These are phyloP conservation scores for Amyloporia xantha DNA, from an alignment of 768 basidiomycete species.

Conservation along the genomic window DNA sequence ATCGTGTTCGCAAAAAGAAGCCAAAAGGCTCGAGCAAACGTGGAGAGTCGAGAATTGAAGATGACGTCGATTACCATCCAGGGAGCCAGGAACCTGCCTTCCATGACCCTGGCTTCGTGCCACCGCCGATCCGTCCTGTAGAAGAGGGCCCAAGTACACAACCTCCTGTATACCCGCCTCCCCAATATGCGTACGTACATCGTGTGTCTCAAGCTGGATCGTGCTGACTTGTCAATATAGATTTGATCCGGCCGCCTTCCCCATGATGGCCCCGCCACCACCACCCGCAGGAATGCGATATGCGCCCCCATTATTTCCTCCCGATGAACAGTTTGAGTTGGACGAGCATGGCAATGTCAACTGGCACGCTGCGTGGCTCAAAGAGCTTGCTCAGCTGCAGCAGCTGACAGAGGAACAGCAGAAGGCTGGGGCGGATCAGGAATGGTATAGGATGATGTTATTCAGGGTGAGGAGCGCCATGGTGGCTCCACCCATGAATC, in stretches of 20 bases:
- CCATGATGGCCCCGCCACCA: conserved; percentile 48
- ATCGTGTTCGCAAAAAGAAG: conserved; percentile 85
- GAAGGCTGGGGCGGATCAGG: conserved; percentile 71
- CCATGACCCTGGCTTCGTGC: conserved; percentile 50
- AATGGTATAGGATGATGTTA: conserved; percentile 86
- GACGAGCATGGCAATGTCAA: conserved; percentile 77
- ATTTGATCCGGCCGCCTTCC: conserved; percentile 64
- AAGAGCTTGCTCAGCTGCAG: conserved; percentile 71
- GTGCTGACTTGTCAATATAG: too few relatives aligned
- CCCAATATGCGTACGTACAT: conserved; percentile 14
- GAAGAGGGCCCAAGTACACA: conserved; percentile 56
- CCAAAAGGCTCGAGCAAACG: conserved; percentile 52
- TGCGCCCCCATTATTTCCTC: conserved; percentile 50
- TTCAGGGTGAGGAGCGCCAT: conserved; percentile 69
- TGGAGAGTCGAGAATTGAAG: conserved; percentile 14
- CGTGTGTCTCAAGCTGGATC: background rate
- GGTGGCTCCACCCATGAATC: conserved; percentile 38
- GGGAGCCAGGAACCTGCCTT: conserved; percentile 34
- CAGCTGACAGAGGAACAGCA: conserved; percentile 78
- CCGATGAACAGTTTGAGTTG: conserved; percentile 60
- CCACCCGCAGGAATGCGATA: conserved; percentile 49
- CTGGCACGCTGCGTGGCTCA: conserved; percentile 76
- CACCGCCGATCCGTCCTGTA: conserved; percentile 48
- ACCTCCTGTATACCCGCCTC: conserved; percentile 58
- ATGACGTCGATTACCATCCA: conserved; percentile 60